A percentile compares a stretch with the other conserved stretches of the same genome.
These are phyloP conservation scores for Herpotrichia juniperi DNA, from an alignment of 2,329 filamentous ascomycete genomes.

Conservation along the genomic window DNA sequence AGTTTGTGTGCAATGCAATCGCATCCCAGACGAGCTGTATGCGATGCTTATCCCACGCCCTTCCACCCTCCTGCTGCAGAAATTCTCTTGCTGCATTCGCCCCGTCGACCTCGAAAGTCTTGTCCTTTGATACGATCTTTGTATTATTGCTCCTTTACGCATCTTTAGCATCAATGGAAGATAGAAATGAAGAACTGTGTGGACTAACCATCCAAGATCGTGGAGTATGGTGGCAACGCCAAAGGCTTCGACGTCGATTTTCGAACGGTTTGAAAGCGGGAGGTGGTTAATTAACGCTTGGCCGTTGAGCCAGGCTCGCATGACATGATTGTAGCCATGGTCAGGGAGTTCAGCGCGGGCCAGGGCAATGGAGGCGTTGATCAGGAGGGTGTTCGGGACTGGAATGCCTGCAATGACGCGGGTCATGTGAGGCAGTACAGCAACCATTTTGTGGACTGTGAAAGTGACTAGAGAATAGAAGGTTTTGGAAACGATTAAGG, in stretches of 20 bases:
- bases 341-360: constrained; percentile 36
- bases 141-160: constrained; percentile 3
- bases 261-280: constrained; percentile 24
- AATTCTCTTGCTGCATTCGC: constrained; percentile 52
- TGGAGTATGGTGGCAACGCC: constrained; percentile 51
- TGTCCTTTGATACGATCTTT: constrained; percentile 49
- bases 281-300: constrained; percentile 41
- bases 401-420: constrained; percentile 38
- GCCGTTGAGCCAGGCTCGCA: constrained; percentile 47
- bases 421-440: too few relatives aligned
- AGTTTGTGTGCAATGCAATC: constrained; percentile 54
- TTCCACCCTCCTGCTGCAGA: constrained; percentile 16
- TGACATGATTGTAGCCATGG: constrained; percentile 47
- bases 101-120: constrained; percentile 59
- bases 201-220: constrained; percentile 51
- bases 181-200: background rate
- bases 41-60: constrained; percentile 48
- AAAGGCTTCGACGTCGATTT: constrained; percentile 48
- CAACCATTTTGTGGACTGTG: too few relatives aligned
- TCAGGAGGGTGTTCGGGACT: constrained; percentile 44
- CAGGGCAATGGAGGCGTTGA: constrained; percentile 42
- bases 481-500: too few relatives aligned
- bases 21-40: constrained; percentile 57
- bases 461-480: too few relatives aligned
- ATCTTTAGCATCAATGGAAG: background rate